Base-by-base conservation (phyloP, 208 protist genomes). In the Trypanosoma avium region DNA sequence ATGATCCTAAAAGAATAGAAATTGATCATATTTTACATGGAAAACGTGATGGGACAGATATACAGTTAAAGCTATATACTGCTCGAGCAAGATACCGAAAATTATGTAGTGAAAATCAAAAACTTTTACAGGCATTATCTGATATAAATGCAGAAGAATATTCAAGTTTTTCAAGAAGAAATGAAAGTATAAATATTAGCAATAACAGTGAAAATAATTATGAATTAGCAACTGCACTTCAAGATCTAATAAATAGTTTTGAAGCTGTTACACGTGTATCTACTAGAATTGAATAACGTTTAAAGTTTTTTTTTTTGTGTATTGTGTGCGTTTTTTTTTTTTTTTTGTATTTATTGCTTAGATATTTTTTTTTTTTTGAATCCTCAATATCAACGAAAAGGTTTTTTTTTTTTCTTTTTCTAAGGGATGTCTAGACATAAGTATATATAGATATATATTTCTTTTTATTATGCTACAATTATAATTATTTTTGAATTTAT, bases 241-340 rank as follows among this genome's bases (percentile, higher is more conserved):
- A 48, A 40, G 67, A 73, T 27, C 52, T 73, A 1, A 47, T 73
- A 1, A 26, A 43, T 15, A 73, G 52, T 7, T 67, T 73, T 30
- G 36, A 61, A 52, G 48, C 19, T 9, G 59, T 67, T 9, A 66
- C 40, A 9, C 36, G 8, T 48, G 57, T 52, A 22, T 49, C 26
- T 3, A 21, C 19, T 36, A n/a, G 19, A 5, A 21, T 36, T 29
- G 54, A 53, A 17, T 55, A 59, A 40, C 36, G 17, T 52, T 26
- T n/a, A n/a, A n/a, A 13, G 29, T 53, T 43, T 15, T 21, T 12
- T 64, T 8, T 53, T 49, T 53, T 38, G 5, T 5, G 5, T 38
- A 38, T 38, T 10, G 10, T 5, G 33, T 38, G 33, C 33, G 7
- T 17, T 46, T 22, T 54, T 22, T n/a, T 29, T 55, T 26, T 3